These are phyloP conservation scores for Letharia columbiana DNA, from an alignment of 495 filamentous ascomycete species.

Conservation along the genomic window DNA sequence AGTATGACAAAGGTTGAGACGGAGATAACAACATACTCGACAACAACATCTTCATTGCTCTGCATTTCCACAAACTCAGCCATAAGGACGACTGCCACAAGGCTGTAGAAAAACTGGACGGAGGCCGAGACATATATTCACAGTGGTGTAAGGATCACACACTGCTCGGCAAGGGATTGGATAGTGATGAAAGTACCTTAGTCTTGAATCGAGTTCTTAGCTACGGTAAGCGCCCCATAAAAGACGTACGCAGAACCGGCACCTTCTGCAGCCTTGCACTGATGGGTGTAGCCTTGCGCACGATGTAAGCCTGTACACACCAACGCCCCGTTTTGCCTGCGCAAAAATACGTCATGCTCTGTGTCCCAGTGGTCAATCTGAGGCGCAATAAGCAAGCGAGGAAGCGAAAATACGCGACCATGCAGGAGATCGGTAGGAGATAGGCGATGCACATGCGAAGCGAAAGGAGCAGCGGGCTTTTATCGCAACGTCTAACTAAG, in stretches of 20 bases:
- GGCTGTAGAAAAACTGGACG: not conserved
- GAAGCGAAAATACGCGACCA: not conserved
- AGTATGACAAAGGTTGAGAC: not conserved
- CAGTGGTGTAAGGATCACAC: not conserved
- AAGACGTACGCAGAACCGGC: not conserved
- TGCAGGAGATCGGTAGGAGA: not conserved
- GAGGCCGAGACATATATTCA: not conserved
- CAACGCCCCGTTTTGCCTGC: too few relatives aligned
- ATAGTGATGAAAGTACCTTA: not conserved
- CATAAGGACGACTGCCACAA: not conserved
- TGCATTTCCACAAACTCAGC: not conserved
- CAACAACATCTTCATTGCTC: not conserved
- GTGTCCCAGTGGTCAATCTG: not conserved
- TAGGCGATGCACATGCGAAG: not conserved
- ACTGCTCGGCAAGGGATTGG: not conserved
- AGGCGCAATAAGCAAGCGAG: not conserved
- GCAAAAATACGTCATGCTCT: not conserved
- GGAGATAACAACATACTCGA: not conserved
- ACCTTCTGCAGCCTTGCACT: not conserved
- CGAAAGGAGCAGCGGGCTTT: not conserved
- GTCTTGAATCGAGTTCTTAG: too few relatives aligned
- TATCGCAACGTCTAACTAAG: not conserved
- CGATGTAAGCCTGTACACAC: too few relatives aligned
- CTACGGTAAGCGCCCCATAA: not conserved
- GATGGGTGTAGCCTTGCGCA: not conserved